Conservation (phyloP, 805 yeast species). For the Metschnikowia peoriensis region DNA sequence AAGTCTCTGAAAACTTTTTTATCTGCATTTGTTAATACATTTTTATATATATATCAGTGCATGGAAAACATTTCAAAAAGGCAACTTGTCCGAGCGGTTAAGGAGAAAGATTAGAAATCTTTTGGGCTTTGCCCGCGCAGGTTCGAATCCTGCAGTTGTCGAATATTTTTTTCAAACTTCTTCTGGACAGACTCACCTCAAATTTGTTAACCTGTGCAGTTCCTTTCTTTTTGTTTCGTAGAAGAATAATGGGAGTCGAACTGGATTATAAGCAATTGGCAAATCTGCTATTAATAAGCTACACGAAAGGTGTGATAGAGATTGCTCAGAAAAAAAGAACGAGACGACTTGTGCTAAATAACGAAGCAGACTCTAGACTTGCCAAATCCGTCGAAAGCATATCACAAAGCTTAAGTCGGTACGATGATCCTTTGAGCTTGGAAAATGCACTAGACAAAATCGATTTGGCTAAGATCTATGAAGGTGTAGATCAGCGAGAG, state of each 20-base stretch:
- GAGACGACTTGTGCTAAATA: neutral
- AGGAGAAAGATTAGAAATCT: constrained; percentile 76
- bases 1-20: neutral
- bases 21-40: neutral
- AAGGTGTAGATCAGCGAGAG: constrained; percentile 55
- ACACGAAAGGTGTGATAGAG: constrained; percentile 8
- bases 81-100: constrained; percentile 74
- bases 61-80: too few species aligned
- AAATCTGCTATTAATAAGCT: constrained; percentile 7
- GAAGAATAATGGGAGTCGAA: constrained; percentile 8
- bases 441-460: constrained; percentile 62
- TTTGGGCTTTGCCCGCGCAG: constrained; percentile 78
- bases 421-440: constrained; percentile 15
- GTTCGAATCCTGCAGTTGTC: constrained; percentile 78
- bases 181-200: too few species aligned
- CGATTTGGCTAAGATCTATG: constrained; percentile 57
- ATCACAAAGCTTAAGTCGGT: constrained; percentile 8
- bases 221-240: neutral
- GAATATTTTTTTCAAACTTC: constrained; percentile 35
- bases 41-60: too few species aligned
- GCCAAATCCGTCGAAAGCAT: constrained; percentile 3
- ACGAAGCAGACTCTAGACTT: constrained; percentile 1
- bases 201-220: too few species aligned
- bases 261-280: constrained; percentile 14
- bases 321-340: constrained; percentile 3